phyloP scores from a whole-genome alignment of 2,329 filamentous ascomycete genomes.

The Knoxdaviesia capensis region DNA sequence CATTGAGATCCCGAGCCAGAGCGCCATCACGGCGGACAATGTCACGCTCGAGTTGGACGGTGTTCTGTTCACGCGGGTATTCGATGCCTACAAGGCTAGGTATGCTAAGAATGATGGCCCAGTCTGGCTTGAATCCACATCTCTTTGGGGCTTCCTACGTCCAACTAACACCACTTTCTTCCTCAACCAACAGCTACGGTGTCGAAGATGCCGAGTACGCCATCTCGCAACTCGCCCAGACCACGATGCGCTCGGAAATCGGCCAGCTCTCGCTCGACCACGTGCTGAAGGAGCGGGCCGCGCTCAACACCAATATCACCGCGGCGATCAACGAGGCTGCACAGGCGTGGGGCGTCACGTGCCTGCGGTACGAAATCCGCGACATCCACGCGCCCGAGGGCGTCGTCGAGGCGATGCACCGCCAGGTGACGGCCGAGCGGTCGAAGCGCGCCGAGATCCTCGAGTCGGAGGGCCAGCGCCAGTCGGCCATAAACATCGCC shows the following conservation, averaged over 20 bases:
- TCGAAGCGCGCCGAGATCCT: constrained; percentile 96
- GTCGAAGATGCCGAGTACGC: constrained; percentile 98
- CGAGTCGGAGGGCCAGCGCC: constrained; percentile 88
- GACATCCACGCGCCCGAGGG: constrained; percentile 91
- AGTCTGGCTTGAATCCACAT: background rate
- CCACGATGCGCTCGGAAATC: constrained; percentile 97
- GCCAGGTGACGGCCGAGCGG: constrained; percentile 90
- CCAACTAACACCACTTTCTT: background rate
- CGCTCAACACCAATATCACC: constrained; percentile 96
- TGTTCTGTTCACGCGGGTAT: constrained; percentile 85
- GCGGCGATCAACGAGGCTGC: constrained; percentile 96
- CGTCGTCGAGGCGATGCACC: constrained; percentile 94
- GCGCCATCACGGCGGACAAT: constrained; percentile 95
- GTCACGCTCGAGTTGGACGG: constrained; percentile 93
- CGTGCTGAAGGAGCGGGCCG: constrained; percentile 89
- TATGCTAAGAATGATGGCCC: constrained; percentile 17
- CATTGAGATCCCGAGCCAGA: constrained; percentile 93
- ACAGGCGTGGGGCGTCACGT: constrained; percentile 90
- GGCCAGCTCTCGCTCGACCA: constrained; percentile 92
- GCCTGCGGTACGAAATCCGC: constrained; percentile 90
- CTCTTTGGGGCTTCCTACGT: background rate
- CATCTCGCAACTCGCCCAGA: constrained; percentile 93
- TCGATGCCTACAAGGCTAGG: constrained; percentile 96
- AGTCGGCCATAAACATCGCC: constrained; percentile 96
- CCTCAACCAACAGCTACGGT: constrained; percentile 51